phyloP scores from a whole-genome alignment of 371 early-diverging fungal genomes.

The Mortierella sp. region DNA sequence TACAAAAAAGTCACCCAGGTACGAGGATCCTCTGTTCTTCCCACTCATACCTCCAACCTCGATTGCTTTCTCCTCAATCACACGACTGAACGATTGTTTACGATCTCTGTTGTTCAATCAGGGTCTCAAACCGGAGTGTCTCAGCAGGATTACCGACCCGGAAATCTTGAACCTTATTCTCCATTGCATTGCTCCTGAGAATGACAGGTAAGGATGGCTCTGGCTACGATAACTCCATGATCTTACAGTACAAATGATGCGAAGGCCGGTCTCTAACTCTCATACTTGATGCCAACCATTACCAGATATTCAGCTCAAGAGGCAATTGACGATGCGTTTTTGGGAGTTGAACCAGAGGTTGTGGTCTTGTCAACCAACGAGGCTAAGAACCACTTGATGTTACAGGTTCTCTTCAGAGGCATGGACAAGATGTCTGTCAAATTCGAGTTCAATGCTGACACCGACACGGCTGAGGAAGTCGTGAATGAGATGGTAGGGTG shows the following conservation, averaged over 20 bases:
- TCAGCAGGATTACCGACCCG: constrained; percentile 72
- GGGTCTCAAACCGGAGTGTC: constrained; percentile 86
- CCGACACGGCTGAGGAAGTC: constrained; percentile 92
- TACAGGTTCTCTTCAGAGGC: constrained; percentile 86
- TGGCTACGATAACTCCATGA: not conserved
- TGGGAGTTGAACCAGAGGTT: constrained; percentile 84
- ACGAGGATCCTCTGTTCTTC: not conserved
- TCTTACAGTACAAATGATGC: too few species aligned
- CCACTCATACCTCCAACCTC: too few species aligned
- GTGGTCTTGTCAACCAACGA: constrained; percentile 70
- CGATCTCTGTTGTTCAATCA: constrained; percentile 20
- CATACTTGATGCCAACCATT: too few species aligned
- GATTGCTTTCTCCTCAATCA: not conserved
- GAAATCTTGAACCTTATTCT: constrained; percentile 85
- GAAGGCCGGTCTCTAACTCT: too few species aligned
- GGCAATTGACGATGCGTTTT: constrained; percentile 83
- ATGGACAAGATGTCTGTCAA: constrained; percentile 85
- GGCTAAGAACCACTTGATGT: constrained; percentile 72
- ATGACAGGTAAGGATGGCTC: constrained; percentile 64
- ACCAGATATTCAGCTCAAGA: constrained; percentile 77
- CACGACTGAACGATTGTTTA: constrained; percentile 2
- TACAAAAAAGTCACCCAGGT: constrained; percentile 83
- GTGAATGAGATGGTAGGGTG: constrained; percentile 83
- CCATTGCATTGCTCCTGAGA: constrained; percentile 76
- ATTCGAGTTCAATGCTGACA: constrained; percentile 89